Percentiles rank a stretch among this genome's conserved stretches.
phyloP scores from a whole-genome alignment of 805 yeast species.

The Yamadazyma olivae region DNA sequence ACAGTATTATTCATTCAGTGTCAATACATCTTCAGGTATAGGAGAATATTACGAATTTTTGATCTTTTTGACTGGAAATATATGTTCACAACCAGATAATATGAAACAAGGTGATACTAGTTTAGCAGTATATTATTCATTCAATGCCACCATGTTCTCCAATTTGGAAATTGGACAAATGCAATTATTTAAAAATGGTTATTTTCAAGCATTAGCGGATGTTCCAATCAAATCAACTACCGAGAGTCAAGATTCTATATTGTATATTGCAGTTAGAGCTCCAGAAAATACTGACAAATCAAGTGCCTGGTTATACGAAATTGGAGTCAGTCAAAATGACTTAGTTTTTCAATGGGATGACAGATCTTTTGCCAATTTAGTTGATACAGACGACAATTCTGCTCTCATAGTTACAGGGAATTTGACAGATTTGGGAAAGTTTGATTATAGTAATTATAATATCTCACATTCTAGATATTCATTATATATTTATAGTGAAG shows the following conservation, averaged over 20 bases:
- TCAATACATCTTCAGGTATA: conserved; percentile 43
- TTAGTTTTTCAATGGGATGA: conserved; percentile 70
- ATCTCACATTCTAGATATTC: conserved; percentile 28
- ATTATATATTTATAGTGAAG: conserved; percentile 47
- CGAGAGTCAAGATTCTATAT: conserved; percentile 13
- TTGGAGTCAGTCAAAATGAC: conserved; percentile 64
- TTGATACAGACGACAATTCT: conserved; percentile 69
- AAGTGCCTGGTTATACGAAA: conserved; percentile 56
- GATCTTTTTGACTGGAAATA: conserved; percentile 50
- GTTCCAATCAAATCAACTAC: conserved; percentile 18
- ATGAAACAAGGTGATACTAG: conserved; percentile 20
- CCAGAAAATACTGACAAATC: conserved; percentile 35
- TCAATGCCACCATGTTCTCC: conserved; percentile 31
- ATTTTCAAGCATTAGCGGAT: conserved; percentile 38
- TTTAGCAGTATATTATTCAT: conserved; percentile 37
- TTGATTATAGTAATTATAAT: conserved; percentile 16
- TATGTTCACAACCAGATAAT: conserved; percentile 38
- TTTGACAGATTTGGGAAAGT: conserved; percentile 23
- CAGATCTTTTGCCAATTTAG: conserved; percentile 49
- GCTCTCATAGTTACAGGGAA: conserved; percentile 65
- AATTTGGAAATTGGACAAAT: conserved; percentile 26
- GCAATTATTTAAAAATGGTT: conserved; percentile 30
- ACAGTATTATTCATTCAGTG: conserved; percentile 41
- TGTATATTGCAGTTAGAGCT: conserved; percentile 40
- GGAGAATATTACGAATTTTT: conserved; percentile 46